phyloP scores from a whole-genome alignment of 208 protist genomes.

The Crithidia acanthocephali region DNA sequence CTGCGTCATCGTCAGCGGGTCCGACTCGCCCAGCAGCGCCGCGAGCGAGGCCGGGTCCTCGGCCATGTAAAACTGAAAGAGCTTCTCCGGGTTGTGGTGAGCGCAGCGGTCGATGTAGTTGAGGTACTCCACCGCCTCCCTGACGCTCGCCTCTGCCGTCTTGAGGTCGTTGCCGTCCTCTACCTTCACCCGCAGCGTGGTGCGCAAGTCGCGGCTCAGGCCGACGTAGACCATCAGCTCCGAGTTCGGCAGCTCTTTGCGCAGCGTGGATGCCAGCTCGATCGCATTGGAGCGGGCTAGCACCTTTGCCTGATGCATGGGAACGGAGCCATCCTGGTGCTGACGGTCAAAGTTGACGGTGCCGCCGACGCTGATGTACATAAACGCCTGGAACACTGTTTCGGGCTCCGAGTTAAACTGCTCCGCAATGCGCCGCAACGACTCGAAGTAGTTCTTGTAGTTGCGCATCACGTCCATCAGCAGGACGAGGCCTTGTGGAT shows the following conservation, averaged over 20 bases:
- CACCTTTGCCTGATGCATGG: constrained; percentile 94
- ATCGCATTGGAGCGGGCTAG: constrained; percentile 69
- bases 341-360: constrained; percentile 84
- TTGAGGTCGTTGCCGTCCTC: constrained; percentile 89
- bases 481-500: constrained; percentile 60
- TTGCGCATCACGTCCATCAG: constrained; percentile 63
- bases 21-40: constrained; percentile 47
- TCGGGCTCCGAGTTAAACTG: constrained; percentile 51
- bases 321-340: constrained; percentile 74
- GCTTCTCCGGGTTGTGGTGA: constrained; percentile 41
- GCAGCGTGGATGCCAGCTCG: constrained; percentile 67
- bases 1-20: constrained; percentile 20
- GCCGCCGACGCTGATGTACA: constrained; percentile 82
- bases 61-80: constrained; percentile 89
- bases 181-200: constrained; percentile 83
- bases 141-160: constrained; percentile 62
- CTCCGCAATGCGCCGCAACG: constrained; percentile 45
- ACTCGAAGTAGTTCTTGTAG: constrained; percentile 66
- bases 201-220: constrained; percentile 67
- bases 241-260: constrained; percentile 46
- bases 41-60: constrained; percentile 72
- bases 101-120: constrained; percentile 70
- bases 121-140: constrained; percentile 78
- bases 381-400: constrained; percentile 87
- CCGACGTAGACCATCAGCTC: constrained; percentile 77